Evolutionary conservation across 2,329 filamentous ascomycete genomes (phyloP), one percentile per base, ranked within the genome.

Genomic region (Aureobasidium subglaciale): DNA sequence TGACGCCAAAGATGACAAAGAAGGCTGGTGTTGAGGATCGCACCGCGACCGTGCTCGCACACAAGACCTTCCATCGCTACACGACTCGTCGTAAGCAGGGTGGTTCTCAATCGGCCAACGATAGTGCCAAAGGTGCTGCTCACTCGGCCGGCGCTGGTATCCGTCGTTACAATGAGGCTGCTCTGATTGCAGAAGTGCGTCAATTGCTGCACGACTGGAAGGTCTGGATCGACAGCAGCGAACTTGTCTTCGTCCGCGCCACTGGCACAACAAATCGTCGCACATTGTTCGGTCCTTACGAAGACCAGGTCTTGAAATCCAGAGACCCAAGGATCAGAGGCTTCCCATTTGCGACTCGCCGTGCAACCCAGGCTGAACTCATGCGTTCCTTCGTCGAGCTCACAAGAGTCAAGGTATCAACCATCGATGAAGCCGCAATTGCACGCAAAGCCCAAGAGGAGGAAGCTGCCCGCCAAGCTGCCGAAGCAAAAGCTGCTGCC

Each of bases 21-120:
- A 82, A 83, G 52, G 74, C 79, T 15, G 87, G 87, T 0, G 78
- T 86, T 1, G 81, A 95, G 67, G 90, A 95, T 61, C 81, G 89
- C 53, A 88, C 95, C 65, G 90, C 92, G 5, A 87, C 86, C 0
- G 89, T 97, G 0, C 79, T 96, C 41, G 92, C 90, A 0, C 92
- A 97, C 72, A 99, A 99, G 75, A 96, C 92, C 0, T 99, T 97
- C 70, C 95, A 99, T 70, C 82, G 93, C 56, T 99, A 99, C 68
- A 99, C 95, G 0, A 99, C 93, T 5, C 81, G 93, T 61, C 82
- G 93, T 62, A 99, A 99, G 70, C 93, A 99, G 70, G 93, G 93
- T 76, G 93, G 95, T 38, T 86, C 90, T 10, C 93, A 99, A 69
- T 95, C 91, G 3, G 86, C 92, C 25, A 97, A 90, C 68, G 93